Conservation (phyloP, 139 green algal species). For the Zygnema cylindricum region DNA sequence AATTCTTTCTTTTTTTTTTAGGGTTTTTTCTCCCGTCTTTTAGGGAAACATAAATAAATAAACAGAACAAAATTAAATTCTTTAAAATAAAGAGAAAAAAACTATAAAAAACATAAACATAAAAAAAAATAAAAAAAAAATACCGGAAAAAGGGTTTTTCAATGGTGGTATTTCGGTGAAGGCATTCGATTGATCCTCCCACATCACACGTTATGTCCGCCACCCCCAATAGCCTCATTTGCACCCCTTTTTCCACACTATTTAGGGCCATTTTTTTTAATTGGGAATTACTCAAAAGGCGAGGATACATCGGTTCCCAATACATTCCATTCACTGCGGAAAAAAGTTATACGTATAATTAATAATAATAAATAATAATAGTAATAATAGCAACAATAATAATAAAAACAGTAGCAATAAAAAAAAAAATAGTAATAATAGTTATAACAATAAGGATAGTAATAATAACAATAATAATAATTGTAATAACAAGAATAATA, state of each 20-base stretch:
- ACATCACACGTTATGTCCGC: slow-evolving; percentile 60
- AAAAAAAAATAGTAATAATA: too few species aligned
- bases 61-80: not conserved
- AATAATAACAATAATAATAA: too few species aligned
- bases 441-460: too few species aligned
- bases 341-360: too few species aligned
- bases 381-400: too few species aligned
- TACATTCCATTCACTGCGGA: slow-evolving; percentile 58
- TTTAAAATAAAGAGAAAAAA: not conserved
- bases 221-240: slow-evolving; percentile 39
- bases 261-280: not conserved
- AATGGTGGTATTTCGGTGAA: slow-evolving; percentile 35
- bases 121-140: not conserved
- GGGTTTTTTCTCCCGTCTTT: too few species aligned
- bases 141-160: slow-evolving; percentile 57
- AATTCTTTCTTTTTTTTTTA: not conserved
- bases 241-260: not conserved
- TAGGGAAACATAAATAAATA: too few species aligned
- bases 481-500: too few species aligned
- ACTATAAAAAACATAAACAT: slow-evolving; percentile 5
- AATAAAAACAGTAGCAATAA: too few species aligned
- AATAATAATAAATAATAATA: too few species aligned
- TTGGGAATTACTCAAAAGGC: slow-evolving; percentile 43
- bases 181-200: slow-evolving; percentile 54
- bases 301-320: slow-evolving; percentile 47